Base-by-base conservation (phyloP, 2,329 filamentous ascomycete species). In the Aspergillus fischeri region DNA sequence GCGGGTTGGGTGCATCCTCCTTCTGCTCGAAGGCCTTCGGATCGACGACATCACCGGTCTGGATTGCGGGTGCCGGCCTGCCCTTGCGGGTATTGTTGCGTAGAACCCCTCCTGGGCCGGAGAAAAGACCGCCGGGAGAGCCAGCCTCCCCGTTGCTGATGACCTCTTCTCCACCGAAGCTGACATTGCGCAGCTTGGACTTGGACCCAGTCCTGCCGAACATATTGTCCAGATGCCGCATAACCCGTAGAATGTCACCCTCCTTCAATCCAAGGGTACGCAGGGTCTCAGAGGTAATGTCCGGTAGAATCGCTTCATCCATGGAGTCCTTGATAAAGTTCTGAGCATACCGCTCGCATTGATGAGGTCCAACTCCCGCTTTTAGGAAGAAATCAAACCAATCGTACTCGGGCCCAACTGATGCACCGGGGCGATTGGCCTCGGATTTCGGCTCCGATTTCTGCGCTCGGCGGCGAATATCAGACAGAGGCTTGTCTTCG, bases 361-460 rank as follows among this genome's bases (percentile, higher is more conserved):
- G 87, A 57, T 95, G 91, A 51, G 93, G 90, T 48, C 92, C 89
- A 66, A 97, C 91, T 49, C 96, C 93, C 72, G 92, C 95, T 61
- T 87, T 86, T 44, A 99, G 79, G 81, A 99, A 99, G 78, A 99
- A 97, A 71, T 97, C 92, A 69, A 99, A 99, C 94, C 94, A 99
- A 73, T 99, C 94, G 72, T 97, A 96, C 50, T 94, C 88, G 9
- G 69, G 68, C 54, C 77, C 77, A 60, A 73, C 70, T 56, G 71
- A 68, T 52, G 70, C 71, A 54, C 74, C 76, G 27, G 75, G 67
- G 55, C 72, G 79, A 27, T 80, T 77, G 58, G 63, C 61, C 9
- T 72, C 69, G 47, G 66, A 62, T 47, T 67, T 70, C 45, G 64
- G 68, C 51, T 66, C 70, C 58, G 61, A 56, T 71, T 81, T 63